Base-by-base conservation (phyloP, 2,329 filamentous ascomycete genomes). In the Pyricularia pennisetigena region DNA sequence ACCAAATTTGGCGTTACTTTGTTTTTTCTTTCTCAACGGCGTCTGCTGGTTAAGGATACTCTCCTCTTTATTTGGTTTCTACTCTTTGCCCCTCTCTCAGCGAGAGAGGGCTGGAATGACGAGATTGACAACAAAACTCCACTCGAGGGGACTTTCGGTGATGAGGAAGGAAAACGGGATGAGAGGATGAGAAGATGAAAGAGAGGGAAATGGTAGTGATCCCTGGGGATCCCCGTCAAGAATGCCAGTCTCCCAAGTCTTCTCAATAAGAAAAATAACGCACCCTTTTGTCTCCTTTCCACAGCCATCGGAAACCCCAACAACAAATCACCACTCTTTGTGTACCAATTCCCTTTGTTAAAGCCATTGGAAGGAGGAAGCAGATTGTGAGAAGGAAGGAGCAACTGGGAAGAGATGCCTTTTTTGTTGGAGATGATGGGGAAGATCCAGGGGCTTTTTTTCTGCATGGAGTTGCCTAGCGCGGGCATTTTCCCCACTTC, bases 361-460 rank as follows among this genome's bases (percentile, higher is more conserved):
- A 61, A 10, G 8, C n/a, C 57, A 61, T 26, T 61, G 57, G 23
- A 61, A 61, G 29, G 67, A 32, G 66, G 65, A 68, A 49, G 69
- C 65, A 72, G 32, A 67, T 62, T 30, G 30, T 28, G 29, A 62
- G 61, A 61, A 61, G 41, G 67, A 32, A 68, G 65, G 68, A 49
- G 69, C 64, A 72, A 72, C 70, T 35, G 70, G 71, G 68, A 65
- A 67, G 68, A 65, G 68, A 68, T 6, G 28, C 32, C 28, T 24
- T 35, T 24, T 30, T 28, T 30, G 23, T 28, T 28, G 62, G 26
- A 26, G 29, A 65, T 65, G 30, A 61, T 10, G 24, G 24, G 57
- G 57, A 61, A 61, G 57, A 61, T 61, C n/a, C 57, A 64, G 49
- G 54, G 49, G 54, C 65, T 63, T n/a, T 72, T 71, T 72, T 71